These are phyloP conservation scores for Cyanidium caldarium DNA, from an alignment of 23 red algal species.

Conservation along the genomic window DNA sequence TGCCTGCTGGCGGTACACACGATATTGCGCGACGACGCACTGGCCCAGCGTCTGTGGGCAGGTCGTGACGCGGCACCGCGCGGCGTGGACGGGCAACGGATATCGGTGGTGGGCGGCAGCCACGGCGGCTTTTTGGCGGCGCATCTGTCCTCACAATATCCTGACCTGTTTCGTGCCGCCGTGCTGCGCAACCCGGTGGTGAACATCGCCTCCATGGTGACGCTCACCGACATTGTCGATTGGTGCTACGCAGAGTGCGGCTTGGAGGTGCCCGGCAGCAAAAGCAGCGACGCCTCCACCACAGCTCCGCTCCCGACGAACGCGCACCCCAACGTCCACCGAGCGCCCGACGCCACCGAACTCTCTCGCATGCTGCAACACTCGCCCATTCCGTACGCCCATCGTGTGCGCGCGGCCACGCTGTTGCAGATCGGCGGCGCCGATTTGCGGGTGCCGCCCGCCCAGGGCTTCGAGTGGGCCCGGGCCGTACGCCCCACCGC, in stretches of 20 bases:
- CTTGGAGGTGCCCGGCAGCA: not conserved
- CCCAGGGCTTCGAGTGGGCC: constrained; percentile 62
- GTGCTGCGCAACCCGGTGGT: constrained; percentile 85
- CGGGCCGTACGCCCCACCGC: constrained; percentile 16
- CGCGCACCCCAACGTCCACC: not conserved
- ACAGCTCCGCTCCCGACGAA: not conserved
- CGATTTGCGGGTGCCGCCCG: constrained; percentile 61
- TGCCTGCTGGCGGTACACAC: constrained; percentile 45
- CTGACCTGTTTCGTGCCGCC: constrained; percentile 23
- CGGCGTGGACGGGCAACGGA: not conserved
- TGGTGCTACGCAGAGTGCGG: constrained; percentile 80
- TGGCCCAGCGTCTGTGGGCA: not conserved
- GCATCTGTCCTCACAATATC: constrained; percentile 33
- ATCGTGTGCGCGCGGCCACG: constrained; percentile 8
- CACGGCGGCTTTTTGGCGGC: constrained; percentile 93
- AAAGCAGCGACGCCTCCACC: not conserved
- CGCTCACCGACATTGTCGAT: constrained; percentile 77
- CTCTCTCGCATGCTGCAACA: constrained; percentile 9
- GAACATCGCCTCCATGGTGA: constrained; percentile 68
- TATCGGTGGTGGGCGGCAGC: constrained; percentile 67
- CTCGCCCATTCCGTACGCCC: not conserved
- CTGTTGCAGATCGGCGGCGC: constrained; percentile 56
- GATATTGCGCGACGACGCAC: constrained; percentile 12
- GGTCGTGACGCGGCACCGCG: not conserved
- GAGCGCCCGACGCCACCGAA: constrained; percentile 12